phyloP scores from a whole-genome alignment of 1,139 yeast species.

The Candida albicans region DNA sequence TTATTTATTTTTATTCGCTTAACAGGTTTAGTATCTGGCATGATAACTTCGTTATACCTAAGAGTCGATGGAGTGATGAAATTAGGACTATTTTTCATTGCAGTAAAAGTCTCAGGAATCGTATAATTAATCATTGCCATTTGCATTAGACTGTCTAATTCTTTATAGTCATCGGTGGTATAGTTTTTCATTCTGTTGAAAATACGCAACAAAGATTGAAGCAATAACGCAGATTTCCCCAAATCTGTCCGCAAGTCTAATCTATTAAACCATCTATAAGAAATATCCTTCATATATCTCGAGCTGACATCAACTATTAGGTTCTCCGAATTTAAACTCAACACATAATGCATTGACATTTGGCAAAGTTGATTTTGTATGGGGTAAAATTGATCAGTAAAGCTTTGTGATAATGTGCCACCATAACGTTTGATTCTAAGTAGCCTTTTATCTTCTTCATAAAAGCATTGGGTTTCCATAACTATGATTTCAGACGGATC shows the following conservation, averaged over 20 bases:
- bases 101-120: conserved; percentile 29
- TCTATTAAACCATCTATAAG: conserved; percentile 33
- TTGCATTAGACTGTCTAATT: conserved; percentile 23
- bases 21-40: conserved; percentile 17
- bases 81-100: conserved; percentile 35
- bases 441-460: conserved; percentile 30
- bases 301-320: conserved; percentile 33
- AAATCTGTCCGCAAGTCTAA: conserved; percentile 33
- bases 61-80: conserved; percentile 27
- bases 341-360: conserved; percentile 38
- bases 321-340: conserved; percentile 22
- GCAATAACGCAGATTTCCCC: conserved; percentile 30
- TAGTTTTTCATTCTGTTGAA: conserved; percentile 18
- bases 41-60: conserved; percentile 32
- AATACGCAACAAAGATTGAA: conserved; percentile 24
- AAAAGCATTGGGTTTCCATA: conserved; percentile 34
- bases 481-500: conserved; percentile 27
- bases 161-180: conserved; percentile 14
- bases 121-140: conserved; percentile 28
- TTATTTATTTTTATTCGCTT: conserved; percentile 18
- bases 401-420: conserved; percentile 10
- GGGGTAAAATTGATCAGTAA: conserved; percentile 26
- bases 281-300: conserved; percentile 35
- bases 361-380: conserved; percentile 25
- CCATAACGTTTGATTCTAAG: conserved; percentile 22